Conservation (phyloP, 192 early-diverging fungal genomes). For the Umbelopsis vinacea region DNA sequence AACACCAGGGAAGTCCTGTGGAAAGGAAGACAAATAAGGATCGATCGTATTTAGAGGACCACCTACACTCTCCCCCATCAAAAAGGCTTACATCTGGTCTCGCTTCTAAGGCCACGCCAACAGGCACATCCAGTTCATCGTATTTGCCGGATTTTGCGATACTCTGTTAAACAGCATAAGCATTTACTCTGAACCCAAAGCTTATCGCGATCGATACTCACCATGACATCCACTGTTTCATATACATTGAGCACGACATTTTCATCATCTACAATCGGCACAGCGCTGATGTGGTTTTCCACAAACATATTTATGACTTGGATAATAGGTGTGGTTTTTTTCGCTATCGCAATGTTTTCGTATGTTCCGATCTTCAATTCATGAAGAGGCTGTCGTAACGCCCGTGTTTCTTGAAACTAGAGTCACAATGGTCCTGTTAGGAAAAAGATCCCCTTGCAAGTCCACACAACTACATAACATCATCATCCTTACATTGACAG, state of each 20-base stretch:
- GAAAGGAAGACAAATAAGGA: background rate
- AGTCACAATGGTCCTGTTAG: background rate
- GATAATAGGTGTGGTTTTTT: constrained; percentile 81
- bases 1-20: constrained; percentile 88
- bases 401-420: constrained; percentile 32
- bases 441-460: background rate
- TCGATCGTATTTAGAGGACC: background rate
- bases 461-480: background rate
- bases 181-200: background rate
- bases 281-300: constrained; percentile 84
- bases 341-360: constrained; percentile 79
- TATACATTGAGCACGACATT: constrained; percentile 90
- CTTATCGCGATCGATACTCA: constrained; percentile 39
- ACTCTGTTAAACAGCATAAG: constrained; percentile 45
- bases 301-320: constrained; percentile 93
- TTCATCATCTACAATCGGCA: constrained; percentile 91
- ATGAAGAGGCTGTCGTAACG: constrained; percentile 31
- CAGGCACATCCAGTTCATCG: constrained; percentile 82
- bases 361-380: constrained; percentile 82
- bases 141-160: constrained; percentile 72
- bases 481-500: constrained; percentile 32
- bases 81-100: constrained; percentile 69
- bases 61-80: no score
- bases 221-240: constrained; percentile 96
- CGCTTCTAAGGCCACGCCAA: constrained; percentile 81